Base-by-base conservation (phyloP, 129 eudicot genomes). In the Oenanthe sinensis region DNA sequence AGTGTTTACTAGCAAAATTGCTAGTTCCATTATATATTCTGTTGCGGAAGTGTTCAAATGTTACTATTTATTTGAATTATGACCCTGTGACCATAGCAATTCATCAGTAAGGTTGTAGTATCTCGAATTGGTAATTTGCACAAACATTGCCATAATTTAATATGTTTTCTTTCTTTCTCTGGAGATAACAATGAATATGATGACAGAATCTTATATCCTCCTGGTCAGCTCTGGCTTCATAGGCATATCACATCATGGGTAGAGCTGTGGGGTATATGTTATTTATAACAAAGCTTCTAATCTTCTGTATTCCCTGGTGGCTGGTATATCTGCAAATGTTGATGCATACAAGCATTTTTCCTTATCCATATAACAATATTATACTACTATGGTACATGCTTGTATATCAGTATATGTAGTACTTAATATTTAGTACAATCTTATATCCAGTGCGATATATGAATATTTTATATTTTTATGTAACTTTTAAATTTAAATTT, bases 201-300 rank as follows among this genome's bases (percentile, higher is more conserved):
- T 78, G 98, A 93, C 77, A 83, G 89, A 72, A 71, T 60, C 58
- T 71, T 93, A 50, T 93, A 91, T 46, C 96, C 96, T n/a, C 90
- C 85, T 48, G 96, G 97, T 80, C 97, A 93, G 91, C 88, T 43
- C 71, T 93, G 97, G 96, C 90, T 93, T 54, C 84, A 91, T n/a
- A 83, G 79, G 65, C 86, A n/a, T n/a, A 88, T 24, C 96, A 93
- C 80, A 88, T 93, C 60, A 86, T 88, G 90, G 98, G 98, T 62
- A 89, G 91, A 91, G 98, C 98, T 80, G 82, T 89, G 20, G 98
- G 98, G 98, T 93, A 93, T 80, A 80, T 48, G 4, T 5, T 49
- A 1, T 19, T 60, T 60, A 43, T 52, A 24, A 63, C 39, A 28
- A 12, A 63, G 4, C 8, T 20, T 16, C 0, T 22, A 42, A n/a